phyloP scores from a whole-genome alignment of 805 yeast species.

The Teunomyces panamensis region DNA sequence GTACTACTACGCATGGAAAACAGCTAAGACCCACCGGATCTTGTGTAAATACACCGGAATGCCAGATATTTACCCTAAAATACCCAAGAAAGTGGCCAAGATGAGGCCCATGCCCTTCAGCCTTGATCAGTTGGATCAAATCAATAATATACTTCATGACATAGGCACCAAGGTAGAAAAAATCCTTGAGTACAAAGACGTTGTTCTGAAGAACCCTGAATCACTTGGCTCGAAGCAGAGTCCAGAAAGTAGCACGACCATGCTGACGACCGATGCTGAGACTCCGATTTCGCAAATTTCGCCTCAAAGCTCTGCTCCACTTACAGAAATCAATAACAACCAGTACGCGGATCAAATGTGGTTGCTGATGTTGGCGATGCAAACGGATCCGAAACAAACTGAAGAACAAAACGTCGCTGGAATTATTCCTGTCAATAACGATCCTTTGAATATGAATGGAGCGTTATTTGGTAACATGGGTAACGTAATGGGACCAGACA shows the following conservation, averaged over 20 bases:
- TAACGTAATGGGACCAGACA: neutral
- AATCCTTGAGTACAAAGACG: slow-evolving; percentile 8
- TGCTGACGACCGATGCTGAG: neutral
- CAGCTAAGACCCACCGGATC: slow-evolving; percentile 10
- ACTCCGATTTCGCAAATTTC: neutral
- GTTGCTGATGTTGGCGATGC: slow-evolving; percentile 11
- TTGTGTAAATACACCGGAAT: neutral
- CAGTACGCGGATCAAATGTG: slow-evolving; percentile 12
- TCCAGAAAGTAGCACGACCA: neutral
- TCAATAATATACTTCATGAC: slow-evolving; percentile 4
- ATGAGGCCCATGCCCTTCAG: slow-evolving; percentile 9
- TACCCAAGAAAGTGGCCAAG: neutral
- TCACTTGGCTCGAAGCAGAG: slow-evolving; percentile 4
- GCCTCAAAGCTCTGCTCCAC: neutral
- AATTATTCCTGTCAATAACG: neutral
- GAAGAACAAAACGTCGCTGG: neutral
- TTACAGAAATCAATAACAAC: neutral
- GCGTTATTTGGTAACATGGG: neutral
- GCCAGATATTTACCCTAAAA: neutral
- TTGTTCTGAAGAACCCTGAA: slow-evolving; percentile 5
- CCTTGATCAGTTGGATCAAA: slow-evolving; percentile 11
- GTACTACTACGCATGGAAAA: slow-evolving; percentile 15
- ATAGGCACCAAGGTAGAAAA: slow-evolving; percentile 6
- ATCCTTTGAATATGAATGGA: neutral
- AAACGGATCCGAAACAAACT: slow-evolving; percentile 1